Evolutionary conservation across 805 yeast species (phyloP), one percentile per base, ranked within the genome.

Genomic region (Huiozyma sinensis): DNA sequence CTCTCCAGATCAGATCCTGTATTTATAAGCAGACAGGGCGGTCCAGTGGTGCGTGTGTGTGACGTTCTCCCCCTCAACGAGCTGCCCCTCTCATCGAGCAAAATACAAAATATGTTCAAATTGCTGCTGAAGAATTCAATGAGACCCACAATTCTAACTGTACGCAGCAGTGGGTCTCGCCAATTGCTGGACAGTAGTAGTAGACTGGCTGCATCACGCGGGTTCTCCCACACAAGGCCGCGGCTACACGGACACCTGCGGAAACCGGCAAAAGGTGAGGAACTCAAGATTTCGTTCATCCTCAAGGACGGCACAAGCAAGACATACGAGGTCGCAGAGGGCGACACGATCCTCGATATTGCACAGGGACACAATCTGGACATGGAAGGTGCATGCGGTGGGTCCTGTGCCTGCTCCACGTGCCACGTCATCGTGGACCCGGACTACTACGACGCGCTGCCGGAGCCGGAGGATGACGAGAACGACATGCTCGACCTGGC

Each of bases 341-440:
- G 97, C 10, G 98, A 92, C 59, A 79, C 88, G 33, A 59, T 92
- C 28, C 68, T 92, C 60, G 98, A 92, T 61, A 87, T 92, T 45
- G 98, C 97, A 6, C 97, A 92, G 66, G 94, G 92, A 3, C 67
- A 89, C 59, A 83, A 89, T 55, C 65, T 92, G 46, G 98, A 92
- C 52, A 89, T 92, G 92, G 98, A 92, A 63, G 95, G 86, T 38
- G 98, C 98, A 0, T 92, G 98, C 66, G 98, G 98, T 24, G 98
- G 97, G 4, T 87, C 97, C 4, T 92, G 98, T 71, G 98, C 98
- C 1, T 92, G 98, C 63, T 88, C 97, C 5, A 92, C 98, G 0
- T 92, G 98, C 61, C 98, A 92, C 66, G 81, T 92, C 43, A 90
- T 92, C 41, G 88, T 92, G 35, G 98, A 92, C 61, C 97, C 98